These are phyloP conservation scores for Cardiosporidium cionae DNA, from an alignment of 169 alveolate genomes.

Conservation along the genomic window DNA sequence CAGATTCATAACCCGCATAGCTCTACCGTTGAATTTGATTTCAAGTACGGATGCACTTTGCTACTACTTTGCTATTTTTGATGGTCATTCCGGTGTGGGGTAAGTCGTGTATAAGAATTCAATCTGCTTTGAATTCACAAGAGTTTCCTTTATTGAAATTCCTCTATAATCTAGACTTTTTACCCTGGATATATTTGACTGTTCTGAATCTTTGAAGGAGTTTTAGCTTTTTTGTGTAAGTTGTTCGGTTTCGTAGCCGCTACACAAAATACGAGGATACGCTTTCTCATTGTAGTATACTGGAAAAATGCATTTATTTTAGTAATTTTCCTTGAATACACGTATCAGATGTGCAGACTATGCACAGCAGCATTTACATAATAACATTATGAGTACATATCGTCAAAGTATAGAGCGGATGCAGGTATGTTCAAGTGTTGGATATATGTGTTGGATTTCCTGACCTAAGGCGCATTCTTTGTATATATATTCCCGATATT, in stretches of 20 bases:
- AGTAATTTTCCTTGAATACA: background rate
- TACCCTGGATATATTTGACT: too few relatives aligned
- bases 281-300: too few relatives aligned
- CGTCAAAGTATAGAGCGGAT: constrained; percentile 48
- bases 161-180: too few relatives aligned
- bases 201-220: too few relatives aligned
- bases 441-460: background rate
- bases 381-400: constrained; percentile 54
- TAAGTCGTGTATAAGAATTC: too few relatives aligned
- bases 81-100: constrained; percentile 68
- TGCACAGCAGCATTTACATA: constrained; percentile 56
- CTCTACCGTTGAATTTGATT: constrained; percentile 51
- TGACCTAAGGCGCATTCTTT: background rate
- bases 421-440: background rate
- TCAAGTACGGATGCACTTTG: constrained; percentile 61
- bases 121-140: too few relatives aligned
- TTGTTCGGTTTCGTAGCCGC: too few relatives aligned
- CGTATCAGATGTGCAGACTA: constrained; percentile 57
- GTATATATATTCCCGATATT: background rate
- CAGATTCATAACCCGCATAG: constrained; percentile 49
- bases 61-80: constrained; percentile 62
- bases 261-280: too few relatives aligned
- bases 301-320: too few relatives aligned
- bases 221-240: too few relatives aligned
- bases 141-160: too few relatives aligned